These are phyloP conservation scores for Fusarium liriodendri DNA, from an alignment of 2,329 filamentous ascomycete genomes.

Conservation along the genomic window DNA sequence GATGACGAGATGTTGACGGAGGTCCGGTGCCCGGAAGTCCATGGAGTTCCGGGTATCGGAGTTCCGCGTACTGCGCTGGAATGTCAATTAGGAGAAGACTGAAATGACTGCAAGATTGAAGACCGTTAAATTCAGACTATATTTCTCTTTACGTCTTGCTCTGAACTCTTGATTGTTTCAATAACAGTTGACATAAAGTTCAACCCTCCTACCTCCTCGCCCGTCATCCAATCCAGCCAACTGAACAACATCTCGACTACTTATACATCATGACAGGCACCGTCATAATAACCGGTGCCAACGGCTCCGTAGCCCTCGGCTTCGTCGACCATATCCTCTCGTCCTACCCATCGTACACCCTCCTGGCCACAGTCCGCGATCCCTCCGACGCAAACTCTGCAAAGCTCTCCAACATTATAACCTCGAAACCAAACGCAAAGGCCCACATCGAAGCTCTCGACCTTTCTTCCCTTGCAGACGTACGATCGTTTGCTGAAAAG, in stretches of 20 bases:
- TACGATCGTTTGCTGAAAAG: constrained; percentile 16
- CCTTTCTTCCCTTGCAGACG: constrained; percentile 12
- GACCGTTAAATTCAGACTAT: too few relatives aligned
- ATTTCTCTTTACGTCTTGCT: too few relatives aligned
- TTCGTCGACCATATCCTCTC: constrained; percentile 29
- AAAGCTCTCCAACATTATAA: constrained; percentile 39
- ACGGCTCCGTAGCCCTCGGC: constrained; percentile 46
- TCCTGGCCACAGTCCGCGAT: constrained; percentile 49
- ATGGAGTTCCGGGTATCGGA: constrained; percentile 27
- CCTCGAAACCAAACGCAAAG: background rate
- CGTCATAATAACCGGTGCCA: constrained; percentile 52
- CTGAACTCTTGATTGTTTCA: background rate
- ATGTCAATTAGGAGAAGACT: background rate
- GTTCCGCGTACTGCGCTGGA: background rate
- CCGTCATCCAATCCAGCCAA: too few relatives aligned
- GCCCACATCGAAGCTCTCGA: constrained; percentile 28
- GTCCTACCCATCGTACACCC: constrained; percentile 33
- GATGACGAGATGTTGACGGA: background rate
- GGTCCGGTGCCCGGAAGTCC: constrained; percentile 16
- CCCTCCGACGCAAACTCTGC: constrained; percentile 47
- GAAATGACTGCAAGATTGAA: too few relatives aligned
- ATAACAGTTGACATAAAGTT: background rate
- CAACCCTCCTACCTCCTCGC: too few relatives aligned
- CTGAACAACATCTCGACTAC: background rate
- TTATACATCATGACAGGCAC: constrained; percentile 44